Evolutionary conservation across 2,329 filamentous ascomycete species (phyloP), one percentile per base, ranked within the genome.

Genomic region (Aspergillus awamori): DNA sequence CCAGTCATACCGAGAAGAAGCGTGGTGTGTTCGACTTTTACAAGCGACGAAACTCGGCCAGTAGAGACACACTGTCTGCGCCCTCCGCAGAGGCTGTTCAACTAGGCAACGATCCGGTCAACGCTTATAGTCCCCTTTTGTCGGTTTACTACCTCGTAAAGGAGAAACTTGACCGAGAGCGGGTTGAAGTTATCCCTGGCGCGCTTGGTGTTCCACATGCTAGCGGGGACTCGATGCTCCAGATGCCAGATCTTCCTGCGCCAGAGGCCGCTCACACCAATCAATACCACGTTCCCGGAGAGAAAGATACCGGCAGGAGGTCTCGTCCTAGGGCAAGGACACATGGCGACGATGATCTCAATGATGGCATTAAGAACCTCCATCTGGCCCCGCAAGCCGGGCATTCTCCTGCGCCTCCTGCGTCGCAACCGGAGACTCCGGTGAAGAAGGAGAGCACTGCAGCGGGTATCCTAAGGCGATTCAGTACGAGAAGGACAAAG

Each of bases 21-120:
- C 87, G 94, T 58, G 91, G 92, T 8, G 94, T 97, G 66, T 97
- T 98, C 69, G 94, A 97, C 73, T 98, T 99, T 72, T 99, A 98
- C 80, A 97, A 97, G 79, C 86, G 95, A 67, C 86, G 93, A 61
- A 97, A 93, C 73, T 98, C 94, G 1, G 89, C 86, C 57, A 98
- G 95, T 76, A 87, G 91, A 66, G 95, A 98, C 73, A 97, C 93
- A 3, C 81, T 99, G 65, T 84, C 85, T 5, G 89, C 88, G 1
- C 89, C 91, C n/a, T 98, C 94, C 55, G 86, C 88, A 1, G 95
- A 99, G 75, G 91, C 90, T 4, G 83, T 98, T 17, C 88, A 92
- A 66, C 80, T 94, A 36, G 93, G 93, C 10, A 86, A 86, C 59
- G 95, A 99, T 71, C 93, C 95, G 0, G 80, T 96, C 60, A 98